Base-by-base conservation (phyloP, 257 asterid genomes). In the Solanum piurae region DNA sequence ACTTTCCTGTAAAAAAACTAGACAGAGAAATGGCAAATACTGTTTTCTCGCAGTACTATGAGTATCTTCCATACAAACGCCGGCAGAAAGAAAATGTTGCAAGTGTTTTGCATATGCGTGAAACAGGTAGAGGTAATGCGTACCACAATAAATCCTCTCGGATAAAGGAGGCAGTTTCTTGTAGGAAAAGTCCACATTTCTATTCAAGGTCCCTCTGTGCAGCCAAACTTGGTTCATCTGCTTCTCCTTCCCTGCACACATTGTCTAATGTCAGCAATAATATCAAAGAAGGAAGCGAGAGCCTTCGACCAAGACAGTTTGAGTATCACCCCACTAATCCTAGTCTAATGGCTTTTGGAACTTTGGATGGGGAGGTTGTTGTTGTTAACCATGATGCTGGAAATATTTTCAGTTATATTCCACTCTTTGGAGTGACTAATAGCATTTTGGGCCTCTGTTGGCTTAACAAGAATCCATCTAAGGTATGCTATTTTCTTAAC, bases 241-340 rank as follows among this genome's bases (percentile, higher is more conserved):
- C 58, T 85, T 80, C 86, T 87, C 97, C 96, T 25, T 74, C 86
- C 87, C 20, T 90, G 62, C 88, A 49, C 74, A 89, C 92, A 9
- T 69, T 94, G 84, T 91, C 94, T 76, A 89, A 91, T 66, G 74
- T 77, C 29, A 71, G 84, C 60, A 42, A 77, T 86, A 73, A 23
- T 31, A 16, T 40, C 9, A 82, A 75, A 87, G 91, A 89, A 64
- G 91, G 31, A 14, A 91, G 88, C 46, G 89, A 87, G 88, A 93
- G 90, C 80, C 89, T 93, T 60, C 93, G 97, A 5, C 97, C 99
- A 1, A 92, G 98, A 92, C 99, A 96, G 88, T 95, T 96, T 86
- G 99, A 96, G 92, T 96, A 94, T 89, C 96, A 96, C 42, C 98
- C 98, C 2, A 91, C 92, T n/a, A 95, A 91, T 68, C 84, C 97